These are phyloP conservation scores for Epichloe brachyelytri DNA, from an alignment of 2,329 filamentous ascomycete species.

Conservation along the genomic window DNA sequence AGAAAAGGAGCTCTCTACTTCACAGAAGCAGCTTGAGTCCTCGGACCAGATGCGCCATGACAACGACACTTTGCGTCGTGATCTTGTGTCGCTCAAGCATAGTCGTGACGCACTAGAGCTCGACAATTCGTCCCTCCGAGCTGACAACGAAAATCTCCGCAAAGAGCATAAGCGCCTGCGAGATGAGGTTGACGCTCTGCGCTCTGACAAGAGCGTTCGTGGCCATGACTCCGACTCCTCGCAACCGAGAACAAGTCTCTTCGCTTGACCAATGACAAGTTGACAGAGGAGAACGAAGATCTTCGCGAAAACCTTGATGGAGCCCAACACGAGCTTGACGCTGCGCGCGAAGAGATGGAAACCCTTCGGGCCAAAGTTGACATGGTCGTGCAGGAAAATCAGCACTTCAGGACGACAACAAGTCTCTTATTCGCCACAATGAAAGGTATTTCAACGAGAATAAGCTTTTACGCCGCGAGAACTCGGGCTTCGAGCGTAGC, in stretches of 20 bases:
- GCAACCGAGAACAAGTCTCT: slow-evolving; percentile 32
- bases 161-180: slow-evolving; percentile 23
- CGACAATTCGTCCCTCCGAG: slow-evolving; percentile 28
- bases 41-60: slow-evolving; percentile 26
- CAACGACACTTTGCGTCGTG: slow-evolving; percentile 27
- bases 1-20: slow-evolving; percentile 29
- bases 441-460: slow-evolving; percentile 42
- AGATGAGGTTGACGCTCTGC: slow-evolving; percentile 28
- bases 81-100: slow-evolving; percentile 27
- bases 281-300: slow-evolving; percentile 31
- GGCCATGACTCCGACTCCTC: slow-evolving; percentile 26
- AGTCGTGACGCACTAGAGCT: slow-evolving; percentile 22
- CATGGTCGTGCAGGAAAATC: slow-evolving; percentile 27
- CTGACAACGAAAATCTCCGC: slow-evolving; percentile 27
- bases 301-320: slow-evolving; percentile 29
- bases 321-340: slow-evolving; percentile 28
- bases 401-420: slow-evolving; percentile 36
- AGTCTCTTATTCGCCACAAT: slow-evolving; percentile 40
- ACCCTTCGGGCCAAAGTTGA: slow-evolving; percentile 25
- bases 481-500: slow-evolving; percentile 33
- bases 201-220: slow-evolving; percentile 26
- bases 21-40: slow-evolving; percentile 28
- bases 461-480: slow-evolving; percentile 34
- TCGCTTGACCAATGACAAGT: slow-evolving; percentile 25
- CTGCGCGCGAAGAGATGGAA: slow-evolving; percentile 27